Evolutionary conservation across 1,284 basidiomycete genomes (phyloP), one percentile per base, ranked within the genome.

Genomic region (Kwoniella shivajii): DNA sequence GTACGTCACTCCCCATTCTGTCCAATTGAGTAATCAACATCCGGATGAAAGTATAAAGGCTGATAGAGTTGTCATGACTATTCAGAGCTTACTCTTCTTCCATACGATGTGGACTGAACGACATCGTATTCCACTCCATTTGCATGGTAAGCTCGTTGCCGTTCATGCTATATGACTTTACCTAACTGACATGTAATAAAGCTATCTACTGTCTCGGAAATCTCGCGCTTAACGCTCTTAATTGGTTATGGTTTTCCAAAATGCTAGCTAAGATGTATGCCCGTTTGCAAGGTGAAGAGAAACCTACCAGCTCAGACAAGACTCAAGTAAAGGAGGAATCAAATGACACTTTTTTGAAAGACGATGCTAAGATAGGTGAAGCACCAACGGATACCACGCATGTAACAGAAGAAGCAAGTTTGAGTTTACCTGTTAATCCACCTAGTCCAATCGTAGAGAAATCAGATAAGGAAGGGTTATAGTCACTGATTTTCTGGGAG

Each of bases 231-330:
- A 73, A 72, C 46, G 55, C 52, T 14, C 49, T 74, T 22, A 72
- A 74, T 54, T 71, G 63, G 60, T 49, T 69, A n/a, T 72, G 72
- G 72, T 73, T 73, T 46, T 69, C 63, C 51, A 72, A 71, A 52
- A 73, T 72, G 65, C 37, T 67, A 27, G 31, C 43, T 16, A 66
- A 69, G 59, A 67, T 69, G 61, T 22, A 63, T n/a, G 59, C 54
- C 5, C 45, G 62, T 26, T 20, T 66, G 9, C 42, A 54, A 34
- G 64, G 53, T 30, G 46, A 42, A 16, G 46, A 55, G 9, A 55
- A 38, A 36, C 33, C 41, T 18, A 29, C 26, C 43, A 16, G 7
- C 4, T n/a, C 27, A 26, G n/a, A 30, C 6, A 20, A 22, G 20
- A 30, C 5, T 13, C 13, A 31, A 27, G 33, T 4, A 3, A 44